Conservation (phyloP, 2,329 filamentous ascomycete species). For the Pseudogymnoascus sp. region DNA sequence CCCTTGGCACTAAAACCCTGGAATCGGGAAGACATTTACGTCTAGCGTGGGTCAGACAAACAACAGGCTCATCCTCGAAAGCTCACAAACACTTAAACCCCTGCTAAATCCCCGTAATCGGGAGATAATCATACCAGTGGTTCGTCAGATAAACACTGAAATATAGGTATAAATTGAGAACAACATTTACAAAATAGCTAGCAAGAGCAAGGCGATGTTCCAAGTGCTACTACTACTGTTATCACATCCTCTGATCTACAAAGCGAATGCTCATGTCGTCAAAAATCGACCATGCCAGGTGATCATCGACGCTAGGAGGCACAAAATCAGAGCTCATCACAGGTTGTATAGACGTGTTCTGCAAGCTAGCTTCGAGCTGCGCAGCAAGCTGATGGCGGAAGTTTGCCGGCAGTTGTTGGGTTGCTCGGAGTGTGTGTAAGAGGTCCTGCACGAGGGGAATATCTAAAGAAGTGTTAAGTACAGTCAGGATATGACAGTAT, state of each 20-base stretch:
- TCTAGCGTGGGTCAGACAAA: background rate
- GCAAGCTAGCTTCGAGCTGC: conserved; percentile 18
- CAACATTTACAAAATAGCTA: background rate
- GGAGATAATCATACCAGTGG: background rate
- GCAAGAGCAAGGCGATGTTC: background rate
- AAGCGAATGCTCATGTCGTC: conserved; percentile 17
- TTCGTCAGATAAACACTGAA: background rate
- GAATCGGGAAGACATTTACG: background rate
- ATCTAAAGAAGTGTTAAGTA: conserved; percentile 13
- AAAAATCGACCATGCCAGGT: conserved; percentile 18
- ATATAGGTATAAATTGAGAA: background rate
- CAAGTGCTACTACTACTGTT: background rate
- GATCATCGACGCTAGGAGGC: conserved; percentile 6
- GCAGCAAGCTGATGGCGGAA: conserved; percentile 18
- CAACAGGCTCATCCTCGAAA: background rate
- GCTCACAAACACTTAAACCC: background rate
- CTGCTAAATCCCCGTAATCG: background rate
- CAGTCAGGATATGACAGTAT: background rate
- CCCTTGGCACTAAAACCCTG: background rate
- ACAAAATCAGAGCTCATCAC: conserved; percentile 9
- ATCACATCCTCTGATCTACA: background rate
- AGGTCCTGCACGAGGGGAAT: conserved; percentile 19
- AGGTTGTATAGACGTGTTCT: conserved; percentile 18
- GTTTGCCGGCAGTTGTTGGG: conserved; percentile 17
- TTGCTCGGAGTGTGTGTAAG: conserved; percentile 19